A percentile compares a stretch with the other conserved stretches of the same genome.
phyloP scores from a whole-genome alignment of 768 basidiomycete genomes.

The Serendipita vermifera region DNA sequence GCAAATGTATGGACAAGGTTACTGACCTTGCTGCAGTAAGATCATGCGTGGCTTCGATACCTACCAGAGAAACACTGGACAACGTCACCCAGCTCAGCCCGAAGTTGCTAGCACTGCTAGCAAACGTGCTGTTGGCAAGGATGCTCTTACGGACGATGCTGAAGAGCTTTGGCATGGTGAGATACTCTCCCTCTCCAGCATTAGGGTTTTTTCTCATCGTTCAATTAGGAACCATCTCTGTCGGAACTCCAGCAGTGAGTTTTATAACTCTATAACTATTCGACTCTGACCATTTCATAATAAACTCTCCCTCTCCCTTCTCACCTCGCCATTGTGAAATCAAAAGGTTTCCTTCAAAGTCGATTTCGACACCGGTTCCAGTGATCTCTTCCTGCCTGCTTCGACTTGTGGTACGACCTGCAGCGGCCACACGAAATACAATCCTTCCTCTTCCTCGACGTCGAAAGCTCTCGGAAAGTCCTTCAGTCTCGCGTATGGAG shows the following conservation, averaged over 20 bases:
- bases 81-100: neutral
- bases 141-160: neutral
- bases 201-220: neutral
- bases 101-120: neutral
- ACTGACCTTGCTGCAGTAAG: conserved; percentile 1
- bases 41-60: neutral
- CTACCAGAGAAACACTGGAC: neutral
- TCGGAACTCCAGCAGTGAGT: neutral
- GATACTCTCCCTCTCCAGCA: neutral
- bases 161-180: conserved; percentile 2
- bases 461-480: conserved; percentile 19
- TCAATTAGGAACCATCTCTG: neutral
- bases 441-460: conserved; percentile 25
- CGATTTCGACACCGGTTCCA: conserved; percentile 10
- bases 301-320: no score
- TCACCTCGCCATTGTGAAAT: no score
- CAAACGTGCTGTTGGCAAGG: conserved; percentile 9
- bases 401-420: conserved; percentile 19
- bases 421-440: conserved; percentile 25
- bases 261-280: no score
- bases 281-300: no score
- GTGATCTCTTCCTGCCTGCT: neutral
- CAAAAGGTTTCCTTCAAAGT: neutral
- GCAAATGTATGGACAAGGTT: no score
- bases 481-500: conserved; percentile 36